phyloP scores from a whole-genome alignment of 768 basidiomycete genomes.

The Hysterangium stoloniferum region DNA sequence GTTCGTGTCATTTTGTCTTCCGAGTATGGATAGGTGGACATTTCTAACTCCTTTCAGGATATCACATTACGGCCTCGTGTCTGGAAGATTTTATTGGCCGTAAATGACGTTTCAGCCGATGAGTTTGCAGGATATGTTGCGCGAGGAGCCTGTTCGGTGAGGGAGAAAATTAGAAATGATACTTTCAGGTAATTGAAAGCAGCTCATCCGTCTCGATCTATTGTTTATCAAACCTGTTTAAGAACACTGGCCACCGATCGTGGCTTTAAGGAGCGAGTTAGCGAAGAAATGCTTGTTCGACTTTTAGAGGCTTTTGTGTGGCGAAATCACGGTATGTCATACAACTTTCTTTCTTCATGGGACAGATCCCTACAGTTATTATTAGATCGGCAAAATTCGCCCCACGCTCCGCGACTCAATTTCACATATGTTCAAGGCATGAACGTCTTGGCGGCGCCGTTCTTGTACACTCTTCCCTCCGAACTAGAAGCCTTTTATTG shows the following conservation, averaged over 20 bases:
- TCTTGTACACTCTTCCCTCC: conserved; percentile 94
- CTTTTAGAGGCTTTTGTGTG: conserved; percentile 98
- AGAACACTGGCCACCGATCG: conserved; percentile 93
- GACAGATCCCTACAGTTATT: not conserved
- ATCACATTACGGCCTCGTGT: conserved; percentile 78
- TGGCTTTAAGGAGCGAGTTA: conserved; percentile 95
- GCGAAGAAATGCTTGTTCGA: conserved; percentile 94
- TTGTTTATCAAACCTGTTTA: conserved; percentile 8
- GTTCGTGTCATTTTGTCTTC: conserved; percentile 37
- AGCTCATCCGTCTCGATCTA: conserved; percentile 1
- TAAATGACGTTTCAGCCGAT: conserved; percentile 70
- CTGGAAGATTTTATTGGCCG: conserved; percentile 90
- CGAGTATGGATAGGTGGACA: not conserved
- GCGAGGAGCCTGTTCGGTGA: conserved; percentile 78
- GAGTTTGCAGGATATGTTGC: conserved; percentile 72
- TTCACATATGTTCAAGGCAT: conserved; percentile 99
- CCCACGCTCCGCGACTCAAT: conserved; percentile 53
- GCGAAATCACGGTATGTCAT: conserved; percentile 70
- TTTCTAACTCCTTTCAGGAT: conserved; percentile 39
- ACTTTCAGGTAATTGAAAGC: conserved; percentile 67
- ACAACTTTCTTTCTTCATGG: conserved; percentile 4
- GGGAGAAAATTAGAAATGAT: conserved; percentile 92
- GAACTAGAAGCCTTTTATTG: conserved; percentile 98
- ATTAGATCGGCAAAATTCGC: conserved; percentile 59
- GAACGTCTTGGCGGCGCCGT: conserved; percentile 98